Conservation (phyloP, 768 basidiomycete genomes). For the Xerocomellus dryophilus region DNA sequence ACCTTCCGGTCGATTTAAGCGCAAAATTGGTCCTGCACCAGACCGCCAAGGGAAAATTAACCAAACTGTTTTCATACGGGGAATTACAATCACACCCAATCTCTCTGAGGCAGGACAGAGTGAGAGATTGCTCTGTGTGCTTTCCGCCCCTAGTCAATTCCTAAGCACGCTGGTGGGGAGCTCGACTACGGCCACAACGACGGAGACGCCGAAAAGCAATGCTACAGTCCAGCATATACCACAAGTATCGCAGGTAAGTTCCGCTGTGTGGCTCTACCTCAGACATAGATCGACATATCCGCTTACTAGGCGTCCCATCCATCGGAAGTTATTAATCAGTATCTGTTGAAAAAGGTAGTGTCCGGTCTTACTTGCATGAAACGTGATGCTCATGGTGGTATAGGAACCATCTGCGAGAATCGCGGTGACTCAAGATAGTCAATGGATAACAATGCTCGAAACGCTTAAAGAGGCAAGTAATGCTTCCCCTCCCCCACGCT, state of each 20-base stretch:
- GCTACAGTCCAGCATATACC: neutral
- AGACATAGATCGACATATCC: neutral
- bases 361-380: neutral
- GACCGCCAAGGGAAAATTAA: neutral
- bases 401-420: neutral
- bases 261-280: neutral
- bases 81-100: neutral
- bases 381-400: neutral
- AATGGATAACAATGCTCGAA: neutral
- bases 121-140: neutral
- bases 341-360: neutral
- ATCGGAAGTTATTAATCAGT: neutral
- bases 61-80: neutral
- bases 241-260: neutral
- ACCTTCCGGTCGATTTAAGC: neutral
- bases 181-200: neutral
- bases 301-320: neutral
- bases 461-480: neutral
- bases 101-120: neutral
- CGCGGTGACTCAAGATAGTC: neutral
- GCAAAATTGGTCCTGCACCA: neutral
- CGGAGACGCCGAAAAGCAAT: neutral
- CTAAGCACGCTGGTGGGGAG: neutral
- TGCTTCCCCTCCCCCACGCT: neutral
- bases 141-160: neutral